These are phyloP conservation scores for Nissolia schottii DNA, from an alignment of 306 rosid genomes.

Conservation along the genomic window DNA sequence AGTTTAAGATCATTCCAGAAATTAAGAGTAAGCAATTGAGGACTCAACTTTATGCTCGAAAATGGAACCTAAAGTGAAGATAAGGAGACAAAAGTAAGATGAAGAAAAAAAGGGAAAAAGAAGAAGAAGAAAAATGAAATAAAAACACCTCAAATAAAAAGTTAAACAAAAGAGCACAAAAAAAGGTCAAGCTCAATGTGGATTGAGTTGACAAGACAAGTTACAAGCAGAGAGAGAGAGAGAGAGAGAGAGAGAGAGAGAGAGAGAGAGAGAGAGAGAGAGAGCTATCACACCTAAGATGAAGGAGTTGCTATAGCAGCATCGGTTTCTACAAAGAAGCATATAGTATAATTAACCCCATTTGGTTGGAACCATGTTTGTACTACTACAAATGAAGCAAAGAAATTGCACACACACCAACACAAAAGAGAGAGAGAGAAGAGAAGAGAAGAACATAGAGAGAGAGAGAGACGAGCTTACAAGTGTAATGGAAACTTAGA, in stretches of 20 bases:
- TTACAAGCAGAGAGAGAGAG: constrained; percentile 2
- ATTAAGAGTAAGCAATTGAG: neutral
- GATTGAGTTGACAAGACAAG: constrained; percentile 17
- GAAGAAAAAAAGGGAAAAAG: neutral
- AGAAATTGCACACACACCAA: neutral
- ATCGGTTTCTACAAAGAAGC: constrained; percentile 26
- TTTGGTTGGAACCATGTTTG: constrained; percentile 44
- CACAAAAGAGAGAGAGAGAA: neutral
- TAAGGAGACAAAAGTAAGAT: neutral
- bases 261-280: neutral
- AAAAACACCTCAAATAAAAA: neutral
- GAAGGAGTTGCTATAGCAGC: constrained; percentile 26
- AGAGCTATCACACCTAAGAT: constrained; percentile 18
- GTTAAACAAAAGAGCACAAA: neutral
- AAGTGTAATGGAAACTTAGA: neutral
- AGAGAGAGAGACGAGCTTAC: neutral
- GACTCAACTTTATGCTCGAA: neutral
- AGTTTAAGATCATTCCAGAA: neutral
- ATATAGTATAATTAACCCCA: constrained; percentile 46
- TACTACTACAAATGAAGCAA: constrained; percentile 27
- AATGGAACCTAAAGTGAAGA: constrained; percentile 18
- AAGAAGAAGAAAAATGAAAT: neutral
- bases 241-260: neutral
- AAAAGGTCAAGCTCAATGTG: constrained; percentile 16
- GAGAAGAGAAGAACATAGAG: neutral